Evolutionary conservation across 2,329 filamentous ascomycete species (phyloP), one percentile per base, ranked within the genome.

Genomic region (Dactylellina sp.): DNA sequence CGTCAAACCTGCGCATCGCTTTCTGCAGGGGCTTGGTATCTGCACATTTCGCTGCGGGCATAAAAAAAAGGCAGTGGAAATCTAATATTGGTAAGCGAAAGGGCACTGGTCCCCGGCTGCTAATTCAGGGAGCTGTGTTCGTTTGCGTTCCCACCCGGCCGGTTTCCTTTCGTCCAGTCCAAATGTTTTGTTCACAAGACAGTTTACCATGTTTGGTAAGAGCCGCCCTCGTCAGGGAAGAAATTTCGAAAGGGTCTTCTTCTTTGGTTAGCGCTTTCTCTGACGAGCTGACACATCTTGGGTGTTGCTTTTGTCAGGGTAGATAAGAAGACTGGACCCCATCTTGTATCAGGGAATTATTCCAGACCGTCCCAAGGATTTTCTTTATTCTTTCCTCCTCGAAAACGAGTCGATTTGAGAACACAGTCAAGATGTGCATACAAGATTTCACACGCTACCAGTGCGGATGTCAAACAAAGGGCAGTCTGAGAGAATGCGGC

Each of bases 371-470:
- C 25, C 49, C n/a, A 5, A 28, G 14, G 18, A 25, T 52, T 56
- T 65, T 65, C 42, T 18, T 11, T 20, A 42, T 24, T 50, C 53
- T 24, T 20, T 20, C 56, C 42, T 24, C 22, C 32, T 35, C 18
- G 2, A 32, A 37, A 28, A 42, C 14, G 24, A 55, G 44, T n/a
- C 11, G 22, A 16, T 25, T 62, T 16, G 7, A 63, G 14, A 32
- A 47, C 12, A 12, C 25, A 49, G 7, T 39, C 57, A 42, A 50
- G 14, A 72, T 72, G 68, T 72, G 68, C 28, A 72, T 60, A 46
- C 68, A 72, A 20, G 68, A 72, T 50, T 72, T 60, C 46, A 72
- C 68, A 14, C 40, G 52, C 2, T 64, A 65, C 32, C 68, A 72
- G 14, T 72, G 68, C 50, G 68, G 68, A 7, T 72, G 68, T 18